These are phyloP conservation scores for Tardiomyces digboiensis DNA, from an alignment of 1,139 yeast species.

Conservation along the genomic window DNA sequence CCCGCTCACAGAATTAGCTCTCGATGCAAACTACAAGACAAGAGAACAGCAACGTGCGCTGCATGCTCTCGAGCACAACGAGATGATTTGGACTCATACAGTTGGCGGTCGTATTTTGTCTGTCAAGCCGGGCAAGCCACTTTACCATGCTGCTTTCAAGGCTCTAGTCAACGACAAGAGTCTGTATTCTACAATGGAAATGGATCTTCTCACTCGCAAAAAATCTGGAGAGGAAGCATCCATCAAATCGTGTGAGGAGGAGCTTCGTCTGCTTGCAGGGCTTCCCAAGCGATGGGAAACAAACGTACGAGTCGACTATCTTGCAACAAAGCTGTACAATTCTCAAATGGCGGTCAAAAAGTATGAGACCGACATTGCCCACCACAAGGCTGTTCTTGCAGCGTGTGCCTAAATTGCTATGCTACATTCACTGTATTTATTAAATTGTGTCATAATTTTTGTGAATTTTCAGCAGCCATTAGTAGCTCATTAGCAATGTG, in stretches of 20 bases:
- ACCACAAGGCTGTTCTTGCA: constrained; percentile 14
- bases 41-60: constrained; percentile 32
- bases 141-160: constrained; percentile 71
- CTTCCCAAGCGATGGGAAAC: constrained; percentile 41
- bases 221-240: constrained; percentile 54
- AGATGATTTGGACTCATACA: constrained; percentile 56
- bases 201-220: constrained; percentile 44
- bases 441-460: background rate
- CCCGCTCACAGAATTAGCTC: background rate
- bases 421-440: background rate
- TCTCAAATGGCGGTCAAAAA: constrained; percentile 32
- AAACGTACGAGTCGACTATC: constrained; percentile 51
- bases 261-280: constrained; percentile 47
- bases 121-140: constrained; percentile 74
- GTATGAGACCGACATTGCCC: constrained; percentile 28
- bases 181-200: constrained; percentile 54
- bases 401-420: background rate
- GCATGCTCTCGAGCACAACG: constrained; percentile 68
- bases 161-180: constrained; percentile 50
- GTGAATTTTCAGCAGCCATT: constrained; percentile 2
- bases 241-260: constrained; percentile 59
- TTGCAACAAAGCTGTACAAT: constrained; percentile 52
- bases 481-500: constrained; percentile 54
- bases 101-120: constrained; percentile 66
- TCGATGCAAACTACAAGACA: constrained; percentile 13